Base-by-base conservation (phyloP, 148 eudicot genomes). In the Nyssa sinensis region DNA sequence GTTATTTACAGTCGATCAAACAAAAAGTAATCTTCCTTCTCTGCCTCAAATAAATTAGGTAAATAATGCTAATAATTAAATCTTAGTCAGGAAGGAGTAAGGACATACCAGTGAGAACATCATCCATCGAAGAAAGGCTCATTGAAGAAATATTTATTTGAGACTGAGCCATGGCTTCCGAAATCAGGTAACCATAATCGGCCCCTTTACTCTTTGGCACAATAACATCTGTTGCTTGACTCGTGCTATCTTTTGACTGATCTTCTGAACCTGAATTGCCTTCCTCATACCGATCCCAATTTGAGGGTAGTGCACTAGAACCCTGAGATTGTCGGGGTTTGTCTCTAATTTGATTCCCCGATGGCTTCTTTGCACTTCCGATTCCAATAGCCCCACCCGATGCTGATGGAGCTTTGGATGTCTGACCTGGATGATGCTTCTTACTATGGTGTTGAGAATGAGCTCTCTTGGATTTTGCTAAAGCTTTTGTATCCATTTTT, bases 141-240 rank as follows among this genome's bases (percentile, higher is more conserved):
- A 67, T 77, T 3, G 74, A 74, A 29, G 83, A 63, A 62, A 37
- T 58, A 59, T 67, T 66, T 13, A 77, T 5, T 14, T 69, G 75
- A 53, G 78, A 55, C 64, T 81, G 85, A 66, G 89, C 80, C 72
- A 84, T 80, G 14, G 97, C 97, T 82, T 94, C 87, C 19, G 91
- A 88, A 80, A 91, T 78, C 72, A 94, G 81, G 70, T 84, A 66
- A 32, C 80, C 80, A 80, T 83, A 91, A 82, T 90, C 91, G 30
- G 91, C 89, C 57, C 98, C 98, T 83, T 90, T 94, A 84, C 97
- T 91, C 83, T 90, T 89, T 0, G 85, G 87, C 74, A 75, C 74
- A 58, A 87, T 76, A 81, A 59, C 78, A 69, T 87, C 93, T 32
- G 59, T 49, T 24, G 70, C 80, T 23, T 82, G 74, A 77, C 75